Evolutionary conservation across 306 rosid species (phyloP), one percentile per base, ranked within the genome.

Genomic region (Cercis canadensis): DNA sequence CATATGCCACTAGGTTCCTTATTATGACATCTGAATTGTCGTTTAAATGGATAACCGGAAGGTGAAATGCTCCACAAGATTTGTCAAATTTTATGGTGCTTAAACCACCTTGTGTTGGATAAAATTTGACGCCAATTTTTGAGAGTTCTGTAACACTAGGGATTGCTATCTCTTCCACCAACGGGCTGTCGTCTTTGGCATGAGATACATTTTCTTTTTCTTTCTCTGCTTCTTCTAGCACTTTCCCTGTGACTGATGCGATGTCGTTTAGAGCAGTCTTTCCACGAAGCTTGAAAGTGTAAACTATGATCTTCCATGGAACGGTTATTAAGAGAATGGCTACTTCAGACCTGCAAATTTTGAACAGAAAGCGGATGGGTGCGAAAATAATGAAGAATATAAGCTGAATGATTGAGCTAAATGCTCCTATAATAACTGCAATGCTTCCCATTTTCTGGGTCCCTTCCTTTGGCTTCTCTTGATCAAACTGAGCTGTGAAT

Each of bases 1-100:
- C 65, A 13, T 54, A 69, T 6, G 74, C 74, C 32, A 69, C 74
- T 4, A 69, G 46, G 40, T 69, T 69, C 32, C 65, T 40, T 5
- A 69, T 5, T 2, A 69, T 43, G 5, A 69, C 65, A 11, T 69
- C 74, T 4, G 74, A 54, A 13, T 69, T 56, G 13, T 29, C 55
- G 36, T 69, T 37, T 12, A 69, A n/a, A 6, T 56, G 41, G 29
- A 69, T 31, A 5, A 16, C 55, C 0, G 74, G 74, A 43, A 55
- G 74, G 44, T 41, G 19, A 40, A 69, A 56, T 8, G 14, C 8
- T 1, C 54, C 65, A 3, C 5, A 55, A 5, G 15, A 6, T 11
- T 41, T 5, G 43, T 69, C 33, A 12, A 56, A 69, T 3, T 44
- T n/a, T 1, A 56, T 69, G 3, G 65, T 55, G 21, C 13, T 32